phyloP scores from a whole-genome alignment of 2,329 filamentous ascomycete species.

The Fusarium sp. region DNA sequence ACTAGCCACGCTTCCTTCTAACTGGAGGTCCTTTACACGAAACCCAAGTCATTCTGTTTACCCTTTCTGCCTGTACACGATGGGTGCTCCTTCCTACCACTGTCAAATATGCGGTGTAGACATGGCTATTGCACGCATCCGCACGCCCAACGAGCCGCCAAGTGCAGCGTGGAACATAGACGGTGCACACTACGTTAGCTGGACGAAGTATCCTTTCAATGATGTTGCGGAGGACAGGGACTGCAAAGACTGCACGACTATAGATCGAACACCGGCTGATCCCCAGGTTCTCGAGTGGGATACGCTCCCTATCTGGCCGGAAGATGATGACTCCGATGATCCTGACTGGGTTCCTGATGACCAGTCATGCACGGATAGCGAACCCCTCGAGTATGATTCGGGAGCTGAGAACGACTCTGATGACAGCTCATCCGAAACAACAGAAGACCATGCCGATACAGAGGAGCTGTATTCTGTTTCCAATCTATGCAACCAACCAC shows the following conservation, averaged over 20 bases:
- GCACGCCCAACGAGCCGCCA: background rate
- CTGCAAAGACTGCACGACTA: background rate
- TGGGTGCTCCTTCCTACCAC: background rate
- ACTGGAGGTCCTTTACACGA: background rate
- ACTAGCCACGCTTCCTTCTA: background rate
- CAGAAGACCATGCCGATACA: no score
- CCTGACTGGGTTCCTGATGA: background rate
- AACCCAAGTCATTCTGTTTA: background rate
- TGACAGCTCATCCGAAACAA: no score
- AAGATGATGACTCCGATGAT: background rate
- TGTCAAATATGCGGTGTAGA: constrained; percentile 18
- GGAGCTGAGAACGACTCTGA: background rate
- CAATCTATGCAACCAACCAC: background rate
- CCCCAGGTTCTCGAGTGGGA: background rate
- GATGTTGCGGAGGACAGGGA: background rate
- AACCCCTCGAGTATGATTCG: background rate
- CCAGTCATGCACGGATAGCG: background rate
- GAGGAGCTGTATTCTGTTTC: background rate
- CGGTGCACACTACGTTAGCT: background rate
- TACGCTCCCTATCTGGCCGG: background rate
- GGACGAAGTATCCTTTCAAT: background rate
- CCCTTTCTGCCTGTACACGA: background rate
- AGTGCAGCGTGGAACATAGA: constrained; percentile 4
- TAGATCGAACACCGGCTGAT: background rate
- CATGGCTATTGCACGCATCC: constrained; percentile 13